Conservation (phyloP, 2,329 filamentous ascomycete species). For the Penicillium sp. region DNA sequence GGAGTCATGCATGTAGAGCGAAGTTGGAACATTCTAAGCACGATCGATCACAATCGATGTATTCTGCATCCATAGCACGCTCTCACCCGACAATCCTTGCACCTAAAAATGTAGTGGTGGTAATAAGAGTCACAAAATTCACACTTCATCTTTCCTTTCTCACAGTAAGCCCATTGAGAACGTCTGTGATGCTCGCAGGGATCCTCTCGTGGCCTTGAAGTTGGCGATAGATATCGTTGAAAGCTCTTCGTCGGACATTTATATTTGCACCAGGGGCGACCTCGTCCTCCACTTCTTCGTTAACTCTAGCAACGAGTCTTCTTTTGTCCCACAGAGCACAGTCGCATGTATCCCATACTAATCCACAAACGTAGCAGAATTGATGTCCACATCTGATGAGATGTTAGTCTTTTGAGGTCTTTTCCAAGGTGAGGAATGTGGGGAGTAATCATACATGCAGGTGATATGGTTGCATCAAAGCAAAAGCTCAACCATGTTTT, state of each 20-base stretch:
- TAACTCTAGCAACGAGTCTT: slow-evolving; percentile 5
- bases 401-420: slow-evolving; percentile 21
- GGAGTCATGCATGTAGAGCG: no score
- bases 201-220: slow-evolving; percentile 8
- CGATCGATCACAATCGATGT: not conserved
- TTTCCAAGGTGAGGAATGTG: not conserved
- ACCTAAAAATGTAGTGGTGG: not conserved
- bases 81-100: not conserved
- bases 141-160: not conserved
- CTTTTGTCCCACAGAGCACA: slow-evolving; percentile 9
- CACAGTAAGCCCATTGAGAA: slow-evolving; percentile 9
- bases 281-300: slow-evolving; percentile 7
- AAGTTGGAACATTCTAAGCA: no score
- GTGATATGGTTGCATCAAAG: slow-evolving; percentile 19
- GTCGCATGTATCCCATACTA: not conserved
- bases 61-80: not conserved
- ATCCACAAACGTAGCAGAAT: slow-evolving; percentile 5
- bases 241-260: not conserved
- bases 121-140: not conserved
- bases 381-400: not conserved
- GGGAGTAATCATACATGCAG: slow-evolving; percentile 12
- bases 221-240: slow-evolving; percentile 2
- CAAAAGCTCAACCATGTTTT: slow-evolving; percentile 14
- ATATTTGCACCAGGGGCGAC: not conserved
- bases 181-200: slow-evolving; percentile 10